Conservation (phyloP, 345 rosid species). For the Camelina sativa region DNA sequence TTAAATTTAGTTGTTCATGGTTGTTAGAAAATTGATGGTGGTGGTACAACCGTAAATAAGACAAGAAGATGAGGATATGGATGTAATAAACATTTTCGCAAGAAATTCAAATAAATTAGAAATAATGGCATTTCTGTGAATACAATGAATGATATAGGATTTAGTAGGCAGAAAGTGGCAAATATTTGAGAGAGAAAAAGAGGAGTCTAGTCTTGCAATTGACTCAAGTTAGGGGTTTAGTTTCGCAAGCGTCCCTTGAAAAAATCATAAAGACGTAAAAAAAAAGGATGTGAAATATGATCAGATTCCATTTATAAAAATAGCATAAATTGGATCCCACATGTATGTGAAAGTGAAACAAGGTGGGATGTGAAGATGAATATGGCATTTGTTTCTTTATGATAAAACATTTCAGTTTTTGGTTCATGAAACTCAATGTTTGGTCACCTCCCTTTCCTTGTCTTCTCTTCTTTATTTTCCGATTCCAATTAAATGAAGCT, state of each 20-base stretch:
- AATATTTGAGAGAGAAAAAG: too few species aligned
- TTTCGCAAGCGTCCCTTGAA: neutral
- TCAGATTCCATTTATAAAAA: conserved; percentile 5
- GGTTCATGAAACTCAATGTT: neutral
- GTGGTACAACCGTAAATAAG: too few species aligned
- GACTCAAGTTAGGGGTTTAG: too few species aligned
- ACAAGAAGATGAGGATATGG: too few species aligned
- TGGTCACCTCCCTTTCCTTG: neutral
- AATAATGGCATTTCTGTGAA: too few species aligned
- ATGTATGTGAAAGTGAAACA: neutral
- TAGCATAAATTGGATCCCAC: neutral
- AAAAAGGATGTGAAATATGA: neutral
- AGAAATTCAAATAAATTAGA: too few species aligned
- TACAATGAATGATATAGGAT: too few species aligned
- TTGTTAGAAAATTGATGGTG: too few species aligned
- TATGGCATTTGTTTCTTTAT: conserved; percentile 4
- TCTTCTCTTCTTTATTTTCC: conserved; percentile 35
- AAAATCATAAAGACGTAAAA: neutral
- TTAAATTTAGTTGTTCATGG: too few species aligned
- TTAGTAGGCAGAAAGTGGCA: too few species aligned
- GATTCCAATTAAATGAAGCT: conserved; percentile 41
- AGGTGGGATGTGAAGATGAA: neutral
- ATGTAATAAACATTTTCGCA: too few species aligned
- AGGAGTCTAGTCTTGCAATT: too few species aligned
- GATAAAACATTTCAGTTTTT: neutral